Evolutionary conservation across 1,139 yeast genomes (phyloP).

Genomic region (Saccharomyces hybrid): DNA sequence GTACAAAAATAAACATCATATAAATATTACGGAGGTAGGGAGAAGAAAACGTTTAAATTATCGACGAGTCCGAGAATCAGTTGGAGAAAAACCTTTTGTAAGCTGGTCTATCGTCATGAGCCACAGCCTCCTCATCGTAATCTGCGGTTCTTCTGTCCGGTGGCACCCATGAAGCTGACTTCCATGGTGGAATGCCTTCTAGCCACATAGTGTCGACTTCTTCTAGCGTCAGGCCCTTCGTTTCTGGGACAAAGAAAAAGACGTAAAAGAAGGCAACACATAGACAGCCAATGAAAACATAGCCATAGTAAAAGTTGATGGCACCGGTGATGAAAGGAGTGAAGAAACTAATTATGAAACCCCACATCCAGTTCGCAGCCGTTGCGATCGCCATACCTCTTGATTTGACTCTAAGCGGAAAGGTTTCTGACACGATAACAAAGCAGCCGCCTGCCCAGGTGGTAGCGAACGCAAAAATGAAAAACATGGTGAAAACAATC

Average conservation of each 20-base stretch:
- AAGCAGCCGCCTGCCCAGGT: constrained; percentile 47
- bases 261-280: constrained; percentile 40
- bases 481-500: constrained; percentile 64
- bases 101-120: constrained; percentile 24
- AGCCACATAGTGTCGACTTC: constrained; percentile 57
- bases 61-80: no score
- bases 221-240: constrained; percentile 64
- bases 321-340: constrained; percentile 58
- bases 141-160: constrained; percentile 24
- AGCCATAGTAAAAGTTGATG: constrained; percentile 44
- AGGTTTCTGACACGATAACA: constrained; percentile 61
- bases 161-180: constrained; percentile 26
- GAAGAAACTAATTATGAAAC: constrained; percentile 64
- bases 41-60: no score
- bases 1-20: no score
- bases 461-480: constrained; percentile 53
- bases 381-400: constrained; percentile 45
- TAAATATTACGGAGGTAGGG: no score
- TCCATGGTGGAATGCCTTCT: constrained; percentile 28
- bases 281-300: constrained; percentile 63
- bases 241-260: constrained; percentile 61
- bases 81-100: constrained; percentile 21
- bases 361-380: constrained; percentile 65
- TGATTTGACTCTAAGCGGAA: constrained; percentile 48
- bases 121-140: constrained; percentile 21